phyloP scores from a whole-genome alignment of 345 rosid species.

The Populus davidiana region DNA sequence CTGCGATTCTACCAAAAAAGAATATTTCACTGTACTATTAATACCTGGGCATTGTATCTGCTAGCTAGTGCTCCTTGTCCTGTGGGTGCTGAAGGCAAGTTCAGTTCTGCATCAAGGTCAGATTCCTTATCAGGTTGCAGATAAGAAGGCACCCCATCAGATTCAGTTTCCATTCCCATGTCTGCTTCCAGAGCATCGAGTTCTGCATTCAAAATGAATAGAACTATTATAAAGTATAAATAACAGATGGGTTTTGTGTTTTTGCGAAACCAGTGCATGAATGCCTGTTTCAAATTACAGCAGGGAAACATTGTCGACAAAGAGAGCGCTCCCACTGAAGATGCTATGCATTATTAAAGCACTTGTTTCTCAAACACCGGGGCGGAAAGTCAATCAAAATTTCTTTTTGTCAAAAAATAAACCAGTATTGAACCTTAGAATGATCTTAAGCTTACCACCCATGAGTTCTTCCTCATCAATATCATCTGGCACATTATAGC shows the following conservation, averaged over 20 bases:
- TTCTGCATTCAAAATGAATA: conserved; percentile 44
- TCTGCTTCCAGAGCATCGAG: conserved; percentile 97
- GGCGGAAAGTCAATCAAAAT: neutral
- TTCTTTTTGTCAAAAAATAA: neutral
- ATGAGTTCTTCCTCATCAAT: conserved; percentile 96
- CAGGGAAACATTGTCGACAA: neutral
- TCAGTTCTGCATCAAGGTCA: conserved; percentile 65
- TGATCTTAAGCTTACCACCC: conserved; percentile 62
- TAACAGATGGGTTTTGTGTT: neutral
- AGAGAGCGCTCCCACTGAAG: neutral
- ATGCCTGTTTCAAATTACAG: neutral
- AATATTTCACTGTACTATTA: neutral
- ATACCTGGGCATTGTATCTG: conserved; percentile 65
- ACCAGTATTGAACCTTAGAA: neutral
- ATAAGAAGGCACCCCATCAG: conserved; percentile 85
- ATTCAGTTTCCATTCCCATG: conserved; percentile 89
- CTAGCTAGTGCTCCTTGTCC: conserved; percentile 58
- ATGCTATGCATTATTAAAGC: neutral
- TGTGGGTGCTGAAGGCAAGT: conserved; percentile 77
- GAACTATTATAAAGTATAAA: neutral
- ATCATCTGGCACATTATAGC: conserved; percentile 93
- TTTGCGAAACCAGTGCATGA: neutral
- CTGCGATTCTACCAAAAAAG: neutral
- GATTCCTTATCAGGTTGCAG: conserved; percentile 90
- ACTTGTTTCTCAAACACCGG: conserved; percentile 2